Evolutionary conservation across 371 early-diverging fungal genomes (phyloP).

Genomic region (Syncephalis plumigaleata): DNA sequence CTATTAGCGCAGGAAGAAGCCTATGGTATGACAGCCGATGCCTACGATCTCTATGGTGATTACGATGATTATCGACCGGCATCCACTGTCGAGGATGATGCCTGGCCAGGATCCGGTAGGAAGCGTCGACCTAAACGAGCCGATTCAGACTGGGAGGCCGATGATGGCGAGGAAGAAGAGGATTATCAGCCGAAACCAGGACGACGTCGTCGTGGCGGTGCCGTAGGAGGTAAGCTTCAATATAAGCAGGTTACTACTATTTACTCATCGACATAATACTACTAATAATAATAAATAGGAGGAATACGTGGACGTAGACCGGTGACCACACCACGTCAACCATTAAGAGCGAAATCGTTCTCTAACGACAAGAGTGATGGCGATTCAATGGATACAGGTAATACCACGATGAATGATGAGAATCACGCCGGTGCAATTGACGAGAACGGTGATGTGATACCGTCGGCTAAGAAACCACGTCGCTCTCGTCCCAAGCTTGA

Average conservation of each 20-base stretch:
- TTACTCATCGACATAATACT: too few relatives aligned
- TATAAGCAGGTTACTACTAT: neutral
- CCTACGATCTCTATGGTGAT: conserved; percentile 26
- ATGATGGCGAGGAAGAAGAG: conserved; percentile 2
- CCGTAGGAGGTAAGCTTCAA: conserved; percentile 8
- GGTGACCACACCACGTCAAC: neutral
- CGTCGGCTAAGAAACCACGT: neutral
- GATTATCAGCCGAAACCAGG: conserved; percentile 4
- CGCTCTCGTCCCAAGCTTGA: conserved; percentile 8
- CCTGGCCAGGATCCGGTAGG: conserved; percentile 11
- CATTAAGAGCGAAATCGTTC: neutral
- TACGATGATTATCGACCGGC: conserved; percentile 24
- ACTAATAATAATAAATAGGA: neutral
- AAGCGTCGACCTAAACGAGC: conserved; percentile 2
- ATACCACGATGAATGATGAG: too few relatives aligned
- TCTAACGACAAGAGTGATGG: too few relatives aligned
- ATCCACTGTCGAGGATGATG: conserved; percentile 3
- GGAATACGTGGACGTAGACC: conserved; percentile 8
- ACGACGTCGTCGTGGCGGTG: neutral
- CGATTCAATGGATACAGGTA: too few relatives aligned
- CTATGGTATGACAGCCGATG: conserved; percentile 16
- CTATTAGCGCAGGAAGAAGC: conserved; percentile 45
- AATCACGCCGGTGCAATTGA: neutral
- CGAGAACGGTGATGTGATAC: conserved; percentile 7
- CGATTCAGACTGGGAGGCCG: conserved; percentile 1